phyloP scores from a whole-genome alignment of 2,329 filamentous ascomycete species.

The Didymella keratinophila region DNA sequence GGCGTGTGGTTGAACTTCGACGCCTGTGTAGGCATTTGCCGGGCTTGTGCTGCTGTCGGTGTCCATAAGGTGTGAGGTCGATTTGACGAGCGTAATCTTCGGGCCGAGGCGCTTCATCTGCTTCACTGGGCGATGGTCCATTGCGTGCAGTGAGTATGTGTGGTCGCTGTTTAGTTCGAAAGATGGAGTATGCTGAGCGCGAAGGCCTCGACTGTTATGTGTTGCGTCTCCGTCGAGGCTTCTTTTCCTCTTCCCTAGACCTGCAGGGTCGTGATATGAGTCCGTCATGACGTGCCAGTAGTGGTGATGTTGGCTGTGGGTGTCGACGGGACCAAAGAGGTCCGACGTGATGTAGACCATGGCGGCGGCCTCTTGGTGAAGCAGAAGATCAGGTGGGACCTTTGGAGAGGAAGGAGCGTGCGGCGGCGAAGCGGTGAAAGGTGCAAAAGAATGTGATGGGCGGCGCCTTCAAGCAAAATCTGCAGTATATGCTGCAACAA shows the following conservation, averaged over 20 bases:
- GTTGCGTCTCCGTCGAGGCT: constrained; percentile 23
- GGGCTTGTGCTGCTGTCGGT: constrained; percentile 25
- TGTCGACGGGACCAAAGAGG: constrained; percentile 38
- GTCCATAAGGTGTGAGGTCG: constrained; percentile 47
- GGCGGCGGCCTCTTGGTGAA: constrained; percentile 25
- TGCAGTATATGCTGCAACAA: background rate
- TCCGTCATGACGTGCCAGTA: constrained; percentile 34
- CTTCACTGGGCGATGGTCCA: constrained; percentile 42
- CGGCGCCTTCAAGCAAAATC: background rate
- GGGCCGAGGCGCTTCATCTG: constrained; percentile 38
- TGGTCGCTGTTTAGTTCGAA: constrained; percentile 28
- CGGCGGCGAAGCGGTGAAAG: constrained; percentile 19
- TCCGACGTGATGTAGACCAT: constrained; percentile 51
- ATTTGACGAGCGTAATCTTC: constrained; percentile 36
- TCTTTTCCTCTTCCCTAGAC: constrained; percentile 45
- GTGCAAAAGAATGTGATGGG: background rate
- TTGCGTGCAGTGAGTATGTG: constrained; percentile 19
- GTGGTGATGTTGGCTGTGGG: constrained; percentile 20
- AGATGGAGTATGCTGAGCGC: constrained; percentile 18
- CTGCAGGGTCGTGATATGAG: constrained; percentile 24
- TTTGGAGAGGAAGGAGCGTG: constrained; percentile 21
- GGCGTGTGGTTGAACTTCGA: constrained; percentile 13
- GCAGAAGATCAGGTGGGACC: constrained; percentile 12
- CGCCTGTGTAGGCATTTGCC: background rate
- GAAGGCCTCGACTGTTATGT: constrained; percentile 4